Conservation (phyloP, 345 rosid genomes). For the Rhodomyrtus tomentosa region DNA sequence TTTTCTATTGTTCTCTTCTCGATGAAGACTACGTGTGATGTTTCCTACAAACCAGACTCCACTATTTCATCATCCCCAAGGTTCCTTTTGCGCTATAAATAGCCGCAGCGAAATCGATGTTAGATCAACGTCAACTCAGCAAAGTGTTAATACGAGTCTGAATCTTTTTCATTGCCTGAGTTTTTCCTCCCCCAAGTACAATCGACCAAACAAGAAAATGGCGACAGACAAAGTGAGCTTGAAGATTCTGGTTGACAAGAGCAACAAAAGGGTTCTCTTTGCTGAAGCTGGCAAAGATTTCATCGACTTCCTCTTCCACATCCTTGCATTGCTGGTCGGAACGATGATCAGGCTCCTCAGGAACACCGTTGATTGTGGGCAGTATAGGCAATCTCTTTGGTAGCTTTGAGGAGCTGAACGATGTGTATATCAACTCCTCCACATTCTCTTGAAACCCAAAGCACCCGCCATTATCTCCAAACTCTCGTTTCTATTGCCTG, state of each 20-base stretch:
- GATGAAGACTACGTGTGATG: too few species aligned
- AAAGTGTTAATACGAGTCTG: not conserved
- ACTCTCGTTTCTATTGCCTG: not conserved
- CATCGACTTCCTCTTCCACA: not conserved
- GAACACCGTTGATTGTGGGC: not conserved
- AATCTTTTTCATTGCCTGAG: not conserved
- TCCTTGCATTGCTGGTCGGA: not conserved
- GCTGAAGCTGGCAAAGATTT: not conserved
- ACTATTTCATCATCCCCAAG: not conserved
- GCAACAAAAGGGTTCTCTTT: not conserved
- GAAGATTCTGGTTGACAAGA: not conserved
- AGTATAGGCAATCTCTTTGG: not conserved
- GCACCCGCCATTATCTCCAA: not conserved
- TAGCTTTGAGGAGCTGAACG: not conserved
- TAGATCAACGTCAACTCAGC: not conserved
- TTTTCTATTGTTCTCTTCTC: too few species aligned
- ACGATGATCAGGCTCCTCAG: not conserved
- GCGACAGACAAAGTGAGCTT: slow-evolving; percentile 1
- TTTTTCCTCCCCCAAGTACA: not conserved
- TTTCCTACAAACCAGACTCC: not conserved
- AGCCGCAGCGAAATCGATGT: not conserved
- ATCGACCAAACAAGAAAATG: not conserved
- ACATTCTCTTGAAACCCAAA: not conserved
- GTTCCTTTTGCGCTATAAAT: not conserved
- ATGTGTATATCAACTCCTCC: not conserved